These are phyloP conservation scores for Neofusicoccum cordaticola DNA, from an alignment of 2,329 filamentous ascomycete genomes.

Conservation along the genomic window DNA sequence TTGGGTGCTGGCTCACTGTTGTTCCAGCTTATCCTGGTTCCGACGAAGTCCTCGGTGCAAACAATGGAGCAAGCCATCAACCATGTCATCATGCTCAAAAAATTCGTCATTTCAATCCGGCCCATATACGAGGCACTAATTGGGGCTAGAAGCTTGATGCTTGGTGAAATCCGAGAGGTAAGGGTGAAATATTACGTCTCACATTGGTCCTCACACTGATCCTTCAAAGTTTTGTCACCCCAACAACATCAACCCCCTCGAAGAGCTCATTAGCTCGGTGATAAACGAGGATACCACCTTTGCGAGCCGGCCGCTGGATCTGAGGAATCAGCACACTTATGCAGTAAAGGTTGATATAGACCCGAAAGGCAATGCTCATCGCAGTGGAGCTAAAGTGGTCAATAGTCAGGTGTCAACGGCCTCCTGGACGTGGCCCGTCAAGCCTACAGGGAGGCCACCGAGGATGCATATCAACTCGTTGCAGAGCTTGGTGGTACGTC, in stretches of 20 bases:
- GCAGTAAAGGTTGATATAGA: slow-evolving; percentile 65
- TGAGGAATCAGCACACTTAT: slow-evolving; percentile 86
- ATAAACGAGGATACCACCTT: slow-evolving; percentile 82
- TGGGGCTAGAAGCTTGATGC: slow-evolving; percentile 61
- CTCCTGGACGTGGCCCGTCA: slow-evolving; percentile 85
- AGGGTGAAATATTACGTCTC: slow-evolving; percentile 13
- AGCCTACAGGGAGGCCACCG: slow-evolving; percentile 83
- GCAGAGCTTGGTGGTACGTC: slow-evolving; percentile 61
- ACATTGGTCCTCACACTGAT: not conserved
- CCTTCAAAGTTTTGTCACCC: slow-evolving; percentile 59
- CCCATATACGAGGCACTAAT: slow-evolving; percentile 66
- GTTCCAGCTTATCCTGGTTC: slow-evolving; percentile 70
- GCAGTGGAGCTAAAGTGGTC: not conserved
- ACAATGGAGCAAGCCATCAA: slow-evolving; percentile 80
- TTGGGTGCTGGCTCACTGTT: slow-evolving; percentile 20
- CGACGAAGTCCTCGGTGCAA: slow-evolving; percentile 62
- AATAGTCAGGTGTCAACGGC: slow-evolving; percentile 72
- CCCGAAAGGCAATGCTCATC: not conserved
- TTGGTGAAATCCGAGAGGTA: slow-evolving; percentile 65
- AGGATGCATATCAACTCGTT: slow-evolving; percentile 72
- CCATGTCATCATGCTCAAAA: slow-evolving; percentile 81
- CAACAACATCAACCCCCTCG: slow-evolving; percentile 58
- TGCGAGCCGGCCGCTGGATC: slow-evolving; percentile 74
- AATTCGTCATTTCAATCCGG: slow-evolving; percentile 68
- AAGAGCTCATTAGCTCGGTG: slow-evolving; percentile 62